Evolutionary conservation across 2,329 filamentous ascomycete species (phyloP), one percentile per base, ranked within the genome.

Genomic region (Cyphellophora europaea): DNA sequence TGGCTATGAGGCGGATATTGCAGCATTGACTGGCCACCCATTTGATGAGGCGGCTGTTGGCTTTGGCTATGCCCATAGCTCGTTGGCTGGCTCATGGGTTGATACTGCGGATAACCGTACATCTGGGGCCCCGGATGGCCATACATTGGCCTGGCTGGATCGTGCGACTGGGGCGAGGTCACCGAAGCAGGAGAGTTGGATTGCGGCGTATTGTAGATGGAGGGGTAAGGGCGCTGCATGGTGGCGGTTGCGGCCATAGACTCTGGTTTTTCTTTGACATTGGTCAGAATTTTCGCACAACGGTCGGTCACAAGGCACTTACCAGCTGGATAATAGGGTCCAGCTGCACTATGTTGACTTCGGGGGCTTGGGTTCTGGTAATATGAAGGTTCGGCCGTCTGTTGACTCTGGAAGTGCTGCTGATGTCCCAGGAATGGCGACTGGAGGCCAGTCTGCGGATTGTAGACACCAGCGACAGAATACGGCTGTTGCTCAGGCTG

Each of bases 101-200:
- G 62, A 54, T 75, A 72, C n/a, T 66, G 66, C 40, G 66, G 68
- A 53, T 79, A 79, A 28, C 79, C 79, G 67, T 95, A 94, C 75
- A 94, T 86, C 58, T 91, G 84, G 37, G 82, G 77, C 23, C 78
- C 66, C 33, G 82, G 80, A 52, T 88, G 82, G 21, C 77, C 80
- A 60, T 95, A 96, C 55, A 96, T 74, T 51, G 77, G 80, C 49
- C 88, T 73, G 38, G 66, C 70, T 64, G 93, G 85, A 55, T 96
- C 89, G 61, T 94, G 87, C 37, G 78, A 74, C 38, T 87, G 85
- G 14, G 86, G 81, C 19, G 89, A 95, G 44, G 88, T 83, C 51
- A 95, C 88, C 33, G 88, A 93, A 25, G 86, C 85, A 32, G 89
- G 89, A 36, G 89, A 94, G 61, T 89, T 93, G 37, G 88, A 93